phyloP scores from a whole-genome alignment of 805 yeast species.

The Kodamaea laetipori region DNA sequence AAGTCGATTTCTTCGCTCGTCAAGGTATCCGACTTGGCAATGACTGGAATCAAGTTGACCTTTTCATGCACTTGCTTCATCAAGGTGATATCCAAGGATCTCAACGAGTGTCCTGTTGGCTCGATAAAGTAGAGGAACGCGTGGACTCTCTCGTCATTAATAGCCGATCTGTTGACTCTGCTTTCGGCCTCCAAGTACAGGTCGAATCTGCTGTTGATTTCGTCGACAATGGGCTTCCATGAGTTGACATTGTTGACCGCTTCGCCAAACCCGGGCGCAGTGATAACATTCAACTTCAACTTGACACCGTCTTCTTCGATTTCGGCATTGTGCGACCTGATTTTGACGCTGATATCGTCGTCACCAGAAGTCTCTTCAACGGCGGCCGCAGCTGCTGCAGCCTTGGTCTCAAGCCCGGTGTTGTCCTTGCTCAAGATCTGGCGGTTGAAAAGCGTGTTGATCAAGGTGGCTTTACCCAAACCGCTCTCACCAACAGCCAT shows the following conservation, averaged over 20 bases:
- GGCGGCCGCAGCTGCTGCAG: conserved; percentile 17
- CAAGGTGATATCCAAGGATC: conserved; percentile 83
- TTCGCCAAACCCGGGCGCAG: conserved; percentile 95
- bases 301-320: conserved; percentile 93
- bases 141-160: conserved; percentile 84
- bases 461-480: conserved; percentile 87
- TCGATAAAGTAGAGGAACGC: conserved; percentile 93
- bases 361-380: conserved; percentile 17
- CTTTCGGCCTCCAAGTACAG: conserved; percentile 87
- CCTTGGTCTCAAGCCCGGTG: conserved; percentile 21
- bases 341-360: conserved; percentile 45
- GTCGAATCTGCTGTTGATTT: conserved; percentile 84
- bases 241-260: conserved; percentile 68
- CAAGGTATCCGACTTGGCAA: conserved; percentile 92
- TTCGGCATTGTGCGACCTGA: conserved; percentile 57
- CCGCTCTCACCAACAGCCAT: conserved; percentile 93
- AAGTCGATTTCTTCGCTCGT: conserved; percentile 79
- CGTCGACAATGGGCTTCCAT: conserved; percentile 91
- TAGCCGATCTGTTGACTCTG: conserved; percentile 68
- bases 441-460: conserved; percentile 78
- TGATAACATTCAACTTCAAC: conserved; percentile 78
- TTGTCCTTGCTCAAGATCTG: conserved; percentile 29
- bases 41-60: conserved; percentile 91
- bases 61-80: conserved; percentile 87
- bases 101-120: conserved; percentile 94